These are phyloP conservation scores for Speleostelium caveatum DNA, from an alignment of 78 protist genomes.

Conservation along the genomic window DNA sequence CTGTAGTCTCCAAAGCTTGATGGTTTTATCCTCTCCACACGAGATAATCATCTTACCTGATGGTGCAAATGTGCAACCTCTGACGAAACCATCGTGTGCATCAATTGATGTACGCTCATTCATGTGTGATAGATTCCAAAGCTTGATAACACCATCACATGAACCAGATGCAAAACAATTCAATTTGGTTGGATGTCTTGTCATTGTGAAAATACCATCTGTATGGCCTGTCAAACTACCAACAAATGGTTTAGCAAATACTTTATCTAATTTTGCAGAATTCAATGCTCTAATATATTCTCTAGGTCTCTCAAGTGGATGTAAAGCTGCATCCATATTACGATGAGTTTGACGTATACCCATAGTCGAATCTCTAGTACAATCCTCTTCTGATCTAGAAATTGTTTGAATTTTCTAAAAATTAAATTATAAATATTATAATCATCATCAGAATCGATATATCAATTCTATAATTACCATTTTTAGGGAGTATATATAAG, in stretches of 20 bases:
- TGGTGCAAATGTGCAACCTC: constrained; percentile 81
- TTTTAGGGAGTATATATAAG: no score
- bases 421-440: no score
- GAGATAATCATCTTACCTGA: constrained; percentile 71
- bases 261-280: constrained; percentile 92
- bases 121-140: constrained; percentile 60
- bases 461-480: no score
- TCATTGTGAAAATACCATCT: constrained; percentile 77
- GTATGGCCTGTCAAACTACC: constrained; percentile 75
- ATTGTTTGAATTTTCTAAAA: constrained; percentile 89
- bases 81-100: constrained; percentile 91
- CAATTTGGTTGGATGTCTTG: constrained; percentile 41
- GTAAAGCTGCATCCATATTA: constrained; percentile 90
- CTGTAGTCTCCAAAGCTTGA: constrained; percentile 85
- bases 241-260: constrained; percentile 97
- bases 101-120: constrained; percentile 17
- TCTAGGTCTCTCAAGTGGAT: constrained; percentile 94
- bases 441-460: no score
- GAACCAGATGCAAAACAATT: constrained; percentile 73
- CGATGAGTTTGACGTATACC: constrained; percentile 81
- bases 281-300: constrained; percentile 95
- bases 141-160: constrained; percentile 41
- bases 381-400: constrained; percentile 80
- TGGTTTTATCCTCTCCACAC: constrained; percentile 88
- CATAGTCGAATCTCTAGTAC: constrained; percentile 32